Evolutionary conservation across 768 basidiomycete species (phyloP), one percentile per base, ranked within the genome.

Genomic region (Cubamyces lactineus): DNA sequence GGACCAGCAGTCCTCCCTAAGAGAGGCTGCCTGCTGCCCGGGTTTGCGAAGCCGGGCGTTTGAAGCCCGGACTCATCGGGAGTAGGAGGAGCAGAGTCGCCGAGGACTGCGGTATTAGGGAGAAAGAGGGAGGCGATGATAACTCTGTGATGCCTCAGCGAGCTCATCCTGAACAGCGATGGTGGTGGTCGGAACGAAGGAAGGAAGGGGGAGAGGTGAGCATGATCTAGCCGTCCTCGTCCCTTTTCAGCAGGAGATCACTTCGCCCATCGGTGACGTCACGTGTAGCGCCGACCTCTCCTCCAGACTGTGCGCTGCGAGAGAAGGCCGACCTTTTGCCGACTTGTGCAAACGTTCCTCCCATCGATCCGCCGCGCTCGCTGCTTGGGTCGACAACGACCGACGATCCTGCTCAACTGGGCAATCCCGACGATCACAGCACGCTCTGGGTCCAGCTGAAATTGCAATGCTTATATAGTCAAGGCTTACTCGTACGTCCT

Each of bases 101-200:
- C 85, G 43, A 86, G 76, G 47, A 86, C 84, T 45, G 85, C 84
- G 40, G 91, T 89, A 61, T 83, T 84, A 40, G 92, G 92, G 39
- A 93, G 85, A 71, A 94, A 92, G 61, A 93, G 85, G n/a, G 89
- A 88, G 16, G 91, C 92, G 72, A 94, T 86, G 73, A 93, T 78
- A 57, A 89, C 81, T 34, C 92, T 79, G 73, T 90, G 88, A 74
- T 85, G 84, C 57, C 87, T 80, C 70, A 91, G 82, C 40, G 89
- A 86, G 71, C 81, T 81, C 90, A 91, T 91, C 62, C 74, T 70
- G 46, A 61, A 8, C 40, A 65, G 64, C 56, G 67, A 61, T 48
- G 69, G 64, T 19, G 30, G 53, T 23, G 24, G 51, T 43, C 28
- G 55, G 43, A 28, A 34, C 42, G 42, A 26, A 41, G 15, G 53